Evolutionary conservation across 2,329 filamentous ascomycete genomes (phyloP).

Genomic region (Tympanopsis confertula): DNA sequence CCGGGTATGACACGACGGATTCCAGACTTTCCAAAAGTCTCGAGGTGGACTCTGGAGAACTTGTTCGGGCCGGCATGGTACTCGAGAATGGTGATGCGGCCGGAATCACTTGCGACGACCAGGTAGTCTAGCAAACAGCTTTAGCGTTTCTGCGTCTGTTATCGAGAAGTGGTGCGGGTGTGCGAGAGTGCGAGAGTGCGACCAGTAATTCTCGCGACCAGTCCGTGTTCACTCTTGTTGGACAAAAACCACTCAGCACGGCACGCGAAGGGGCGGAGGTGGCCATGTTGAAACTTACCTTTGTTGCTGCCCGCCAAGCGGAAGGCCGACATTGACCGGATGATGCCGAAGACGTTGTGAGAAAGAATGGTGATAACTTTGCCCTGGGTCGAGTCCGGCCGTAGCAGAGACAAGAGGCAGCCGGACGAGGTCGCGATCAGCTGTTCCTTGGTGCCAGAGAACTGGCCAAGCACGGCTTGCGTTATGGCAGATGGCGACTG

Average conservation of each 20-base stretch:
- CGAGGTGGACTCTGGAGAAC: slow-evolving; percentile 80
- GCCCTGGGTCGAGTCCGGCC: slow-evolving; percentile 73
- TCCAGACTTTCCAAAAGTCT: slow-evolving; percentile 97
- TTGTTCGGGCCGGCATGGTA: slow-evolving; percentile 78
- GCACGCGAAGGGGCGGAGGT: not conserved
- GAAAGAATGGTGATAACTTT: slow-evolving; percentile 79
- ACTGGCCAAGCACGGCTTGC: slow-evolving; percentile 87
- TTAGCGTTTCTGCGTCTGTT: slow-evolving; percentile 19
- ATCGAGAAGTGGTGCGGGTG: too few relatives aligned
- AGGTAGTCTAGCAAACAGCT: slow-evolving; percentile 69
- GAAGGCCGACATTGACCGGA: slow-evolving; percentile 78
- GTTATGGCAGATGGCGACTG: slow-evolving; percentile 82
- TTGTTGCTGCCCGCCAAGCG: slow-evolving; percentile 87
- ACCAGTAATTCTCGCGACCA: too few relatives aligned
- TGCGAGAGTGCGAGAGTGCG: too few relatives aligned
- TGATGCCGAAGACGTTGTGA: slow-evolving; percentile 93
- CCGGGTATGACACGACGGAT: slow-evolving; percentile 86
- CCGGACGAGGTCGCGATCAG: slow-evolving; percentile 91
- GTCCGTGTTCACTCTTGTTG: too few relatives aligned
- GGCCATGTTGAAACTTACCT: slow-evolving; percentile 57
- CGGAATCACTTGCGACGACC: slow-evolving; percentile 89
- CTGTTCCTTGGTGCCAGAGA: slow-evolving; percentile 91
- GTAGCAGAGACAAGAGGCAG: slow-evolving; percentile 75
- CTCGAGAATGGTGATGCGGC: slow-evolving; percentile 85
- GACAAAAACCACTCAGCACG: too few relatives aligned